phyloP scores from a whole-genome alignment of 2,329 filamentous ascomycete species.

The Dactylellina sp. region DNA sequence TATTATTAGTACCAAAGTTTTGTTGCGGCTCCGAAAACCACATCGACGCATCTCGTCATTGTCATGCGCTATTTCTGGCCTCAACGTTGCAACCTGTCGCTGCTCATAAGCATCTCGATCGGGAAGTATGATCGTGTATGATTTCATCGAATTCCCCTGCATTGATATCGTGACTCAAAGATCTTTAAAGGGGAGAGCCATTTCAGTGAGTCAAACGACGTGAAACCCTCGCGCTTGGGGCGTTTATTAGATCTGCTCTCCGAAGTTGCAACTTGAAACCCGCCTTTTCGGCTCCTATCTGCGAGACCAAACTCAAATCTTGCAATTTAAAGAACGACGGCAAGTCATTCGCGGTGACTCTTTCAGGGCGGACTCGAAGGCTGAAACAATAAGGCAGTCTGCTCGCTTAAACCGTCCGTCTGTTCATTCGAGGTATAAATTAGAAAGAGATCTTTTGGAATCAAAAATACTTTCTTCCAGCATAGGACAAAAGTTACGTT shows the following conservation, averaged over 20 bases:
- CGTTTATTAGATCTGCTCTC: constrained; percentile 4
- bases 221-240: constrained; percentile 10
- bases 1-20: no score
- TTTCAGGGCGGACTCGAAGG: constrained; percentile 38
- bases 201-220: constrained; percentile 1
- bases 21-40: no score
- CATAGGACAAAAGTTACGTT: no score
- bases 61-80: no score
- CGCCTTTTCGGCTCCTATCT: not conserved
- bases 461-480: no score
- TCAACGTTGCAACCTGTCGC: no score
- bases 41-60: no score
- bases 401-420: not conserved
- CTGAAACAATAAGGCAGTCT: constrained; percentile 21
- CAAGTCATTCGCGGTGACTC: constrained; percentile 28
- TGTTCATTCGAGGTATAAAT: not conserved
- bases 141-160: constrained; percentile 37
- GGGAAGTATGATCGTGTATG: constrained; percentile 31
- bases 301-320: not conserved
- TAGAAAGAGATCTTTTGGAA: not conserved
- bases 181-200: not conserved
- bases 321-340: not conserved
- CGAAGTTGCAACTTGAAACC: not conserved
- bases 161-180: constrained; percentile 22
- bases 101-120: no score